These are phyloP conservation scores for Ascochyta viciae-villosae DNA, from an alignment of 2,329 filamentous ascomycete species.

Conservation along the genomic window DNA sequence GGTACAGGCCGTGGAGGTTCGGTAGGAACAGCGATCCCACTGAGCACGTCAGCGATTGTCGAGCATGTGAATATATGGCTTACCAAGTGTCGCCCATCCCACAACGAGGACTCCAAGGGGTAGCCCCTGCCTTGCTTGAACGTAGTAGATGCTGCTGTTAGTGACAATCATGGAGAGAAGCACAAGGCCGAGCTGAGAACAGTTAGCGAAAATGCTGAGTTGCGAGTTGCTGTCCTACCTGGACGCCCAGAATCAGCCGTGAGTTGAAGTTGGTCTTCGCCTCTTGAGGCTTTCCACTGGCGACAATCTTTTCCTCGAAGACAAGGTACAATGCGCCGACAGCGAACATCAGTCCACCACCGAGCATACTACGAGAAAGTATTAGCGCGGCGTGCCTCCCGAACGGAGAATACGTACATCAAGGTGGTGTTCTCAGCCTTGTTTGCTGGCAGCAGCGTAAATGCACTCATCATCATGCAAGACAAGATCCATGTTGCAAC, in stretches of 20 bases:
- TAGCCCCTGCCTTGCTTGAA: conserved; percentile 84
- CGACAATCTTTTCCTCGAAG: conserved; percentile 72
- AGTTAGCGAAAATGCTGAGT: neutral
- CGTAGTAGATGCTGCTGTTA: conserved; percentile 79
- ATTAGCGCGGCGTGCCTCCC: conserved; percentile 10
- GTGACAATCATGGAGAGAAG: conserved; percentile 85
- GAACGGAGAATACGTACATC: conserved; percentile 63
- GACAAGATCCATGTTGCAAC: conserved; percentile 75
- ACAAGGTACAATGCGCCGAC: conserved; percentile 79
- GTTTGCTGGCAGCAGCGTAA: conserved; percentile 86
- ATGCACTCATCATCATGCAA: conserved; percentile 84
- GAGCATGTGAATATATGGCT: conserved; percentile 29
- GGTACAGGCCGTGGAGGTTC: conserved; percentile 78
- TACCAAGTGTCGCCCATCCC: conserved; percentile 81
- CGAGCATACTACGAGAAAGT: conserved; percentile 65
- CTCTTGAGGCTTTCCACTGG: conserved; percentile 48
- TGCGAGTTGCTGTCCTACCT: conserved; percentile 55
- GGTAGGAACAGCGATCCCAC: conserved; percentile 79
- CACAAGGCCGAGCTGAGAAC: conserved; percentile 72
- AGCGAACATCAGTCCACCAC: conserved; percentile 78
- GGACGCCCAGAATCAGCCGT: conserved; percentile 69
- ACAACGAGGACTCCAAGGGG: conserved; percentile 87
- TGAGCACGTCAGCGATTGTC: conserved; percentile 43
- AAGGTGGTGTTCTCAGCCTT: conserved; percentile 79
- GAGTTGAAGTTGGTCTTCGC: conserved; percentile 57